Base-by-base conservation (phyloP, 1,139 yeast species). In the Blastobotrys serpentis region DNA sequence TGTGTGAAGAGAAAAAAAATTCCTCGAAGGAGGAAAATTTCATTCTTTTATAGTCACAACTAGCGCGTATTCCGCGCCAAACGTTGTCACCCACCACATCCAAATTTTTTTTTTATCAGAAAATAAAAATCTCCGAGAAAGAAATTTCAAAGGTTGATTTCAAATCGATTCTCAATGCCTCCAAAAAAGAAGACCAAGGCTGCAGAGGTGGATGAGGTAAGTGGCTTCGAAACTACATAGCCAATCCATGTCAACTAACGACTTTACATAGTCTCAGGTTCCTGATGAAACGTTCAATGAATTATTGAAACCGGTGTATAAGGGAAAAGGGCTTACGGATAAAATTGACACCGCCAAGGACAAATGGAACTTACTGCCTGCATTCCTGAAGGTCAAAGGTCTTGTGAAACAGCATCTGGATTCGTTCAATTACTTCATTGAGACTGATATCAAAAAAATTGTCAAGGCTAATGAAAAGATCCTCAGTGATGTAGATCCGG, bases 341-440 rank as follows among this genome's bases (percentile, higher is more conserved):
- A 87, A 86, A 57, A 84, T 92, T 65, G 81, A 81, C 60, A 88
- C 97, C 0, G 95, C 95, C 11, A 43, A 85, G 62, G 99, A 92
- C 68, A 92, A 92, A 69, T 92, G 99, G 99, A 85, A 92, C 60
- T 74, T 92, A 48, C 71, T 92, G 41, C 99, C 99, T 0, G 98
- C 98, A 0, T 92, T 92, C 64, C 73, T 92, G 53, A 89, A 89
- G 64, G 96, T 94, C 41, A 92, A 92, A 66, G 99, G 99, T 47
- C 74, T 92, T 45, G 98, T 92, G 43, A 92, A 94, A 63, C 99
- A 92, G 71, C 98, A 92, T 73, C 74, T 94, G 63, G 98, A 92
- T 64, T 92, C 98, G 14, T 92, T 89, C 76, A 90, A 92, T 65
- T 92, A 87, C 69, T 92, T 92, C 67, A 95, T 92, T 23, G 98